A percentile compares a stretch with the other conserved stretches of the same genome.
Conservation (phyloP, 2,329 filamentous ascomycete species). For the Elsinoe perseae region DNA sequence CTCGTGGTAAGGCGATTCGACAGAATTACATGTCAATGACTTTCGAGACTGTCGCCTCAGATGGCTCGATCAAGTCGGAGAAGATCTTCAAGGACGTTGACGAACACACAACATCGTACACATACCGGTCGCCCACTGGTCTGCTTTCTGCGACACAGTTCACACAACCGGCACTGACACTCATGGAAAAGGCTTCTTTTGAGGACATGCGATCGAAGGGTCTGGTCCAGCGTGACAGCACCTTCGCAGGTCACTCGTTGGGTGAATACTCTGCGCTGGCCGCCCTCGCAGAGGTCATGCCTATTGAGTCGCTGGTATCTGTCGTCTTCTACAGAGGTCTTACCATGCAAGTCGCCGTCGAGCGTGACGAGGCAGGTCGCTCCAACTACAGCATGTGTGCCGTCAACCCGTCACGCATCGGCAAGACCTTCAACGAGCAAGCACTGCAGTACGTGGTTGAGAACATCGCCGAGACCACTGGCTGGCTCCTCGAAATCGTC, state of each 20-base stretch:
- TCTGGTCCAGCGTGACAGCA: slow-evolving; percentile 90
- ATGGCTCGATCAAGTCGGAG: slow-evolving; percentile 93
- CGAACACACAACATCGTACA: slow-evolving; percentile 90
- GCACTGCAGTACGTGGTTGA: slow-evolving; percentile 94
- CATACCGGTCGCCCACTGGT: slow-evolving; percentile 89
- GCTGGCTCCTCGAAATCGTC: slow-evolving; percentile 97
- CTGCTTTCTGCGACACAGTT: slow-evolving; percentile 96
- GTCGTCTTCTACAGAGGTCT: slow-evolving; percentile 98
- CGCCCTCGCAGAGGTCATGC: slow-evolving; percentile 95
- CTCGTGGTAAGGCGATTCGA: slow-evolving; percentile 91
- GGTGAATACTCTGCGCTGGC: slow-evolving; percentile 97
- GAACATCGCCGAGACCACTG: slow-evolving; percentile 87
- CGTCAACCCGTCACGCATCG: slow-evolving; percentile 96
- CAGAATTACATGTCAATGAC: slow-evolving; percentile 99
- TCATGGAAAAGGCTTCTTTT: slow-evolving; percentile 99
- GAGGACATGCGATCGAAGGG: slow-evolving; percentile 99
- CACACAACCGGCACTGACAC: slow-evolving; percentile 90
- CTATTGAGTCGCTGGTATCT: slow-evolving; percentile 96
- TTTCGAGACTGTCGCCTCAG: slow-evolving; percentile 90
- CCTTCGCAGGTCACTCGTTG: slow-evolving; percentile 93
- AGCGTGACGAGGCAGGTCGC: slow-evolving; percentile 83
- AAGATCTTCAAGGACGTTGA: slow-evolving; percentile 98
- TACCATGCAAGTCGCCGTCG: slow-evolving; percentile 98
- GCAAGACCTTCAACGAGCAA: slow-evolving; percentile 97
- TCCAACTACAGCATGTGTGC: slow-evolving; percentile 99